These are phyloP conservation scores for Crataegus laevigata DNA, from an alignment of 306 rosid species.

Conservation along the genomic window DNA sequence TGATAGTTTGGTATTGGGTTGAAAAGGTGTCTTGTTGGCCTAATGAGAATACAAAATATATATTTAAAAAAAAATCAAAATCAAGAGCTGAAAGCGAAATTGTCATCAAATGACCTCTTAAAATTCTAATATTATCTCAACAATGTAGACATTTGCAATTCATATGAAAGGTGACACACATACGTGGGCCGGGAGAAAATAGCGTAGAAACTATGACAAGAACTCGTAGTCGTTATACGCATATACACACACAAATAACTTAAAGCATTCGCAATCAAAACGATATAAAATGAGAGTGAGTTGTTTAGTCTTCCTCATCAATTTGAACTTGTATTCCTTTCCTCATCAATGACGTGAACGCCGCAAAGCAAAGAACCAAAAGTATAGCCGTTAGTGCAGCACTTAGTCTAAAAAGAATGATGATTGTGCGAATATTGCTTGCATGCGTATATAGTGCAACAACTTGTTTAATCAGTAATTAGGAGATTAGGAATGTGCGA, in stretches of 20 bases:
- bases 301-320: too few species aligned
- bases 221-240: too few species aligned
- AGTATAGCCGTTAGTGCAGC: neutral
- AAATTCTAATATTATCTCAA: neutral
- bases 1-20: too few species aligned
- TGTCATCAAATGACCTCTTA: too few species aligned
- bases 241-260: too few species aligned
- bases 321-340: too few species aligned
- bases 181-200: neutral
- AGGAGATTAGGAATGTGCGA: slow-evolving; percentile 5
- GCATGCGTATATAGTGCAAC: slow-evolving; percentile 3
- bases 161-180: neutral
- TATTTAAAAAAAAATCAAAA: too few species aligned
- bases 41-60: too few species aligned
- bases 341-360: neutral
- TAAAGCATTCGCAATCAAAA: neutral
- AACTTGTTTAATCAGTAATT: neutral
- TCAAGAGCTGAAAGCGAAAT: too few species aligned
- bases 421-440: neutral
- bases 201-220: neutral
- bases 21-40: too few species aligned
- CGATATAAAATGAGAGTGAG: neutral
- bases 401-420: neutral
- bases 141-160: neutral
- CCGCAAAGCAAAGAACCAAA: neutral